Base-by-base conservation (phyloP, 192 early-diverging fungal species). In the Backusella luteola region DNA sequence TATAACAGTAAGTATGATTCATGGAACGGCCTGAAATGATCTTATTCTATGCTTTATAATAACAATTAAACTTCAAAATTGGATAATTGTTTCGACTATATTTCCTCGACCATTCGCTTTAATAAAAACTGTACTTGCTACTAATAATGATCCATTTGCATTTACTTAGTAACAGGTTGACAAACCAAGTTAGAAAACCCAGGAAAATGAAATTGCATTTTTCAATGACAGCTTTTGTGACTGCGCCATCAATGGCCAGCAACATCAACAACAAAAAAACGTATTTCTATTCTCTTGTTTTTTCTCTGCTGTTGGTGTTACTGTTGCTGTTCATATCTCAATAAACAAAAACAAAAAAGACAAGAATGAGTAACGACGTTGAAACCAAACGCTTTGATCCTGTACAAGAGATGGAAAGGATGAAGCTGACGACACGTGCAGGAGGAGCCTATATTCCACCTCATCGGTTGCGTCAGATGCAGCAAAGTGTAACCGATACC, bases 381-480 rank as follows among this genome's bases (percentile, higher is more conserved):
- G 68, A 38, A 69, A 41, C 68, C 21, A 44, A 71, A 49, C 70
- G 70, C 6, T 74, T 85, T 67, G 83, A 88, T 82, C 80, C 80
- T 6, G 76, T 67, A 15, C 67, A 74, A n/a, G 85, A 82, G 44
- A 81, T 85, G 80, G 81, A 85, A 29, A 79, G 68, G 4, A n/a
- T 86, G 32, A 69, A 80, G 73, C 67, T 71, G 1, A 80, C 77
- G 14, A 87, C 87, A 9, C 85, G 91, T 66, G 85, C 89, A 6
- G 91, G 93, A 76, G 93, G 93, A 21, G 93, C 89, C 7, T 97
- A 97, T 81, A 91, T 97, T 66, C 94, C 96, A 19, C 96, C 96
- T 32, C 91, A 91, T 21, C 86, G 91, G 39, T 86, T 95, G 79
- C 85, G 93, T 63, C 85, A 89, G 75, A 87, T 97, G 91, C 93